Conservation (phyloP, 1,139 yeast species). For the Maudiozyma humilis region DNA sequence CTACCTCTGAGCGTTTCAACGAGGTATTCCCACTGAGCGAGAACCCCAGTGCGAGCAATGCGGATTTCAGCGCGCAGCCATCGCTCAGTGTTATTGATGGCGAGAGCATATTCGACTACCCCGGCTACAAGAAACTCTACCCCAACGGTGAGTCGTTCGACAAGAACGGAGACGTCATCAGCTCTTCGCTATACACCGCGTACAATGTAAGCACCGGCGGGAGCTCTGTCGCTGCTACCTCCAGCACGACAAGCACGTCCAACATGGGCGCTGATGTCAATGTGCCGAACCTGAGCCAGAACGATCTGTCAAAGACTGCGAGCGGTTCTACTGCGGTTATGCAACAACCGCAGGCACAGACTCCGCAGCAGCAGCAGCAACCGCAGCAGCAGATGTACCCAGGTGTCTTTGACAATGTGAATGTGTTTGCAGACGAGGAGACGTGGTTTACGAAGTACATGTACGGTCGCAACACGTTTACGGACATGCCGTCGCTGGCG, state of each 20-base stretch:
- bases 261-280: background rate
- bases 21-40: constrained; percentile 15
- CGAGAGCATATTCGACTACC: constrained; percentile 27
- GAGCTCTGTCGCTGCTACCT: background rate
- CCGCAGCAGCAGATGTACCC: background rate
- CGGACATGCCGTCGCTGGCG: background rate
- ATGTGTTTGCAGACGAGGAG: constrained; percentile 2
- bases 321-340: background rate
- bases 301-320: background rate
- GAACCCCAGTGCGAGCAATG: constrained; percentile 17
- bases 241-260: background rate
- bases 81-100: constrained; percentile 22
- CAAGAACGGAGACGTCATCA: constrained; percentile 30
- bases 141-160: constrained; percentile 27
- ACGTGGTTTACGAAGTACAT: constrained; percentile 8
- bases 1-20: constrained; percentile 8
- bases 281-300: background rate
- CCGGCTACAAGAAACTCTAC: constrained; percentile 27
- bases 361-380: background rate
- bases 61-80: constrained; percentile 17
- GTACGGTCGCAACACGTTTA: background rate
- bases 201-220: too few relatives aligned
- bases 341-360: background rate
- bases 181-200: constrained; percentile 29
- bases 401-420: background rate